Conservation (phyloP, 2,329 filamentous ascomycete species). For the Penicillium sp. region DNA sequence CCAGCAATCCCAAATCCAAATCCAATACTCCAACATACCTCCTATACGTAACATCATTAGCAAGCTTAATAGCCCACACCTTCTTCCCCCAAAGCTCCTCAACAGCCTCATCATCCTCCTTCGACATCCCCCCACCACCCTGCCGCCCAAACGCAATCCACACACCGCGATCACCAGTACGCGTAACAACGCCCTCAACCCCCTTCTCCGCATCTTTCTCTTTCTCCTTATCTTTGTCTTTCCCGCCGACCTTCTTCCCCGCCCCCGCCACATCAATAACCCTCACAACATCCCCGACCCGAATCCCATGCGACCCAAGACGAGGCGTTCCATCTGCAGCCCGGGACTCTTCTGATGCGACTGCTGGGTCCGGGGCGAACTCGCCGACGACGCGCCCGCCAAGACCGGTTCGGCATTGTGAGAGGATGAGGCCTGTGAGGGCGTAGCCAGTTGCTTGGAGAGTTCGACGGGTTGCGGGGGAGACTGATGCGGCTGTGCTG, state of each 20-base stretch:
- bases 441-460: conserved; percentile 44
- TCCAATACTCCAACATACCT: conserved; percentile 43
- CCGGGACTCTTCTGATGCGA: conserved; percentile 48
- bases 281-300: conserved; percentile 49
- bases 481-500: conserved; percentile 40
- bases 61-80: conserved; percentile 65
- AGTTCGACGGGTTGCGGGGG: conserved; percentile 43
- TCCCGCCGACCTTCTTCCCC: conserved; percentile 30
- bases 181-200: conserved; percentile 49
- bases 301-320: conserved; percentile 47
- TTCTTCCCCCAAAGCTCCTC: conserved; percentile 55
- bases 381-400: conserved; percentile 90
- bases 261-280: conserved; percentile 39
- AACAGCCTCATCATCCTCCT: conserved; percentile 44
- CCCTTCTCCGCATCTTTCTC: conserved; percentile 31
- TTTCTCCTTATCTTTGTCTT: conserved; percentile 36
- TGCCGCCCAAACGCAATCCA: conserved; percentile 47
- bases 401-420: conserved; percentile 78
- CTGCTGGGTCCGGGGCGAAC: conserved; percentile 68
- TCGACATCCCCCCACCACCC: conserved; percentile 34
- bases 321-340: conserved; percentile 40
- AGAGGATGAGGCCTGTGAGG: conserved; percentile 57
- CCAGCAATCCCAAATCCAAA: neutral
- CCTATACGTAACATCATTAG: conserved; percentile 65
- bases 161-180: conserved; percentile 42